These are phyloP conservation scores for Malus domestica DNA, from an alignment of 306 rosid genomes.

Conservation along the genomic window DNA sequence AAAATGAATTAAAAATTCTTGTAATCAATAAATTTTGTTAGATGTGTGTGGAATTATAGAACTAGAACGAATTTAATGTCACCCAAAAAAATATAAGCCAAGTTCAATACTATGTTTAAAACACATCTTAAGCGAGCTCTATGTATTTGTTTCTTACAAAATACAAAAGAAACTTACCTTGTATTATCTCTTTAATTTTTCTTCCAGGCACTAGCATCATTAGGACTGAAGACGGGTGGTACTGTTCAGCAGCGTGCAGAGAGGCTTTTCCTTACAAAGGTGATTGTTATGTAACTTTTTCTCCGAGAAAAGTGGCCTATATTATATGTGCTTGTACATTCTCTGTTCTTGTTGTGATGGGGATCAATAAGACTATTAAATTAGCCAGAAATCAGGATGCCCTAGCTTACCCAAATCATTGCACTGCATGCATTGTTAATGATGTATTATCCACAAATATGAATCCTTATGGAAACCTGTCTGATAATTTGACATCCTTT, in stretches of 20 bases:
- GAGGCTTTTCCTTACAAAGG: slow-evolving; percentile 94
- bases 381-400: background rate
- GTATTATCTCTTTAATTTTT: slow-evolving; percentile 4
- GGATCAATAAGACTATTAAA: background rate
- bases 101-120: background rate
- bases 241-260: slow-evolving; percentile 96
- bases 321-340: background rate
- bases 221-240: slow-evolving; percentile 88
- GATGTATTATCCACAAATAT: background rate
- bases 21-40: background rate
- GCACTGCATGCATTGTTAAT: too few species aligned
- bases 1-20: background rate
- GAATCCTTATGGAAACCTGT: background rate
- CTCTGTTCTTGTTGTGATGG: background rate
- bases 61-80: background rate
- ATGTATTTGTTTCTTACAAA: background rate
- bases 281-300: slow-evolving; percentile 6
- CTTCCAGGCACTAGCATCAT: slow-evolving; percentile 63
- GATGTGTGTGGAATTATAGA: background rate
- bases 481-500: background rate
- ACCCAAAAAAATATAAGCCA: background rate
- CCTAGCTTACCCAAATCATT: background rate
- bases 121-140: background rate
- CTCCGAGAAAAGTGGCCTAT: background rate
- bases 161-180: background rate